A percentile compares a stretch with the other conserved stretches of the same genome.
Conservation (phyloP, 768 basidiomycete species). For the Hortiboletus flavorubellus region DNA sequence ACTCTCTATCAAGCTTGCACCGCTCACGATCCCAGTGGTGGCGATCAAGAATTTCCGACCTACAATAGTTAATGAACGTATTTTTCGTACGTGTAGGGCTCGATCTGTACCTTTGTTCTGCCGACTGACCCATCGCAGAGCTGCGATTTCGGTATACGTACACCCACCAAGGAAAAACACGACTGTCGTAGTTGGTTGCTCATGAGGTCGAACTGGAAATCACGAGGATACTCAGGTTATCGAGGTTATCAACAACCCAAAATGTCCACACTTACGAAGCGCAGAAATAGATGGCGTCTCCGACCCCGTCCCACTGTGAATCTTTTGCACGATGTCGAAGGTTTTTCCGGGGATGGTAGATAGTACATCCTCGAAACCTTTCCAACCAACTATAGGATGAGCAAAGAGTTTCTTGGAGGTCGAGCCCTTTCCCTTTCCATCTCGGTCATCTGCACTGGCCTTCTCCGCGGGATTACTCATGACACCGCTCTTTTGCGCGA, state of each 20-base stretch:
- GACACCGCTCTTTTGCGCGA: conserved; percentile 88
- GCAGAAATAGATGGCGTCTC: conserved; percentile 28
- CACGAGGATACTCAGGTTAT: background rate
- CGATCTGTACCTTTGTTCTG: conserved; percentile 69
- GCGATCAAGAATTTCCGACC: conserved; percentile 87
- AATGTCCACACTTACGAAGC: conserved; percentile 32
- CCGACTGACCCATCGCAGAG: conserved; percentile 85
- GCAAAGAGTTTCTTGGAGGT: conserved; percentile 64
- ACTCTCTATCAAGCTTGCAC: conserved; percentile 66
- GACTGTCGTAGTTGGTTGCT: conserved; percentile 74
- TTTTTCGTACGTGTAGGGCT: background rate
- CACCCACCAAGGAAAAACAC: conserved; percentile 98
- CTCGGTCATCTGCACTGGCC: conserved; percentile 38
- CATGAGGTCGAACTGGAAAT: conserved; percentile 45
- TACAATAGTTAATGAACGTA: conserved; percentile 31
- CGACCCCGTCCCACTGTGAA: conserved; percentile 27
- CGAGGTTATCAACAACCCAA: background rate
- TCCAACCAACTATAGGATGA: conserved; percentile 95
- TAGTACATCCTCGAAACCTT: conserved; percentile 91
- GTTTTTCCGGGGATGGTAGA: conserved; percentile 80
- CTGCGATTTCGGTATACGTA: conserved; percentile 96
- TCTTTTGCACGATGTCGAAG: conserved; percentile 68
- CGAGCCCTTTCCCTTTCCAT: conserved; percentile 37
- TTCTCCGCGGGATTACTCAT: conserved; percentile 73
- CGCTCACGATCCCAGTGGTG: conserved; percentile 88